Percentiles rank a stretch among this genome's conserved stretches.
These are phyloP conservation scores for Rhodamnia argentea DNA, from an alignment of 345 rosid species.

Conservation along the genomic window DNA sequence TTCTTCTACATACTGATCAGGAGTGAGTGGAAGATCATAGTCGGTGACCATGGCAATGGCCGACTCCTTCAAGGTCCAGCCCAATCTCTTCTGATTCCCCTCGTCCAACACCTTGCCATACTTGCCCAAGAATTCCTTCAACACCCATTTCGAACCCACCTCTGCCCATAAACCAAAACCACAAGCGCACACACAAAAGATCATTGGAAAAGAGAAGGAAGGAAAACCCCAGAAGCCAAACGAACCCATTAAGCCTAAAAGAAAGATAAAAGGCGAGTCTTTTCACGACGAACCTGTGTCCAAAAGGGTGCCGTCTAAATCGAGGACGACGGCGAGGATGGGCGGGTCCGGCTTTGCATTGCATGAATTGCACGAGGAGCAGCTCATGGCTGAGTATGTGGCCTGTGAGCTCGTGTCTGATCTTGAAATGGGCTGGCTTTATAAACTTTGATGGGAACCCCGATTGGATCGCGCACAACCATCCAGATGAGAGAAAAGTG, in stretches of 20 bases:
- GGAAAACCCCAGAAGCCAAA: not conserved
- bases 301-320: constrained; percentile 42
- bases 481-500: not conserved
- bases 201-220: not conserved
- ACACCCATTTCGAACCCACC: constrained; percentile 12
- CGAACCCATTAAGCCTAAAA: not conserved
- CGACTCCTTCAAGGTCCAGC: constrained; percentile 23
- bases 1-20: constrained; percentile 17
- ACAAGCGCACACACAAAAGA: not conserved
- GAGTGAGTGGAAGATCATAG: constrained; percentile 28
- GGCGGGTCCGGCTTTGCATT: not conserved
- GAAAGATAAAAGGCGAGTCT: not conserved
- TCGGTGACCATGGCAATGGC: constrained; percentile 22
- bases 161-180: constrained; percentile 9
- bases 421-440: not conserved
- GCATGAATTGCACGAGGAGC: not conserved
- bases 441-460: not conserved
- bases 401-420: not conserved
- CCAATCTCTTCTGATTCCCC: constrained; percentile 16
- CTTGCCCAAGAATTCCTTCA: constrained; percentile 24
- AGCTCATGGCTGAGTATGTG: not conserved
- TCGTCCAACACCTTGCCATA: constrained; percentile 22
- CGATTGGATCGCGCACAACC: not conserved
- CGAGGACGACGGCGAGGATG: constrained; percentile 25
- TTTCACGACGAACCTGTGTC: constrained; percentile 18